Conservation (phyloP, 345 rosid genomes). For the Triadica sebifera region DNA sequence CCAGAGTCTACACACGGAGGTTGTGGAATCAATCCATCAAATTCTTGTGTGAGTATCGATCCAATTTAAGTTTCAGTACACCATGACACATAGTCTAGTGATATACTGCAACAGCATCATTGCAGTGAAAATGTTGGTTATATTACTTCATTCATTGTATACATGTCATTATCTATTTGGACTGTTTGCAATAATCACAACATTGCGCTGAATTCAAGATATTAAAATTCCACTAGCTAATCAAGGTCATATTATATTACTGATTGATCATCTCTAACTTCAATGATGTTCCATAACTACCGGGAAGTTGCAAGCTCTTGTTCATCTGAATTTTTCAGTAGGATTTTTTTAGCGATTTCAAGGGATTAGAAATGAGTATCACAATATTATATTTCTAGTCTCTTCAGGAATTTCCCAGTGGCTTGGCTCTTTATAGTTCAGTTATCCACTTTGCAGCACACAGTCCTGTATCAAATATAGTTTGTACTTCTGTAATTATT, state of each 20-base stretch:
- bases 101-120: not conserved
- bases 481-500: not conserved
- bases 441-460: not conserved
- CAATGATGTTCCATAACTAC: not conserved
- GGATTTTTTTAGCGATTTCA: not conserved
- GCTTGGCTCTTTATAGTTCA: not conserved
- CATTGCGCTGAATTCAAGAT: not conserved
- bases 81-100: not conserved
- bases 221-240: not conserved
- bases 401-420: not conserved
- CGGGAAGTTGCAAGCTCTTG: not conserved
- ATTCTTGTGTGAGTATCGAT: slow-evolving; percentile 41
- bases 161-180: not conserved
- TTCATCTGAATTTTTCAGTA: not conserved
- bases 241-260: not conserved
- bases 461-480: not conserved
- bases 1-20: slow-evolving; percentile 89
- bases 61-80: not conserved
- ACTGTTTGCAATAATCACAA: not conserved
- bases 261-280: slow-evolving; percentile 4
- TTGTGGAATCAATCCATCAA: slow-evolving; percentile 34
- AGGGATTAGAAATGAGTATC: not conserved
- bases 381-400: not conserved
- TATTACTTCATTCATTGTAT: not conserved
- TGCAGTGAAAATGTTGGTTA: not conserved